Evolutionary conservation across 768 basidiomycete genomes (phyloP).

Genomic region (Hebeloma cylindrosporum): DNA sequence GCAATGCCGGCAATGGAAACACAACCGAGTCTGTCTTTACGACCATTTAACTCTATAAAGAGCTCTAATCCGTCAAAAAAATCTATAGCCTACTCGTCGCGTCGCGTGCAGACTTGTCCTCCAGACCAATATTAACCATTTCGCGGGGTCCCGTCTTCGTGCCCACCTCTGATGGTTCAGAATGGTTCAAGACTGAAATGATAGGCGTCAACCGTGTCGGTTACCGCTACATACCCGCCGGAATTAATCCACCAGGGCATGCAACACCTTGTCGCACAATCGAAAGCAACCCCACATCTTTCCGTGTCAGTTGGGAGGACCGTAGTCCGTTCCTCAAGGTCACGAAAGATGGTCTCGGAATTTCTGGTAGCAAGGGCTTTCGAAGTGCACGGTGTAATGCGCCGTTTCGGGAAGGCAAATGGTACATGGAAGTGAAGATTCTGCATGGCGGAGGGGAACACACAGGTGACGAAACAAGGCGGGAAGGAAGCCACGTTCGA

Average conservation of each 20-base stretch:
- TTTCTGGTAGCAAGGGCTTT: constrained; percentile 87
- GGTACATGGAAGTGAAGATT: constrained; percentile 93
- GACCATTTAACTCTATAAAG: neutral
- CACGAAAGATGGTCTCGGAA: constrained; percentile 71
- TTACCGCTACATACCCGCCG: constrained; percentile 79
- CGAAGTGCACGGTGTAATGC: constrained; percentile 88
- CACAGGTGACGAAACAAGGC: constrained; percentile 43
- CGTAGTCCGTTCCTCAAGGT: constrained; percentile 78
- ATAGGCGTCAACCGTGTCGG: constrained; percentile 74
- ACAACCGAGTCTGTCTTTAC: constrained; percentile 34
- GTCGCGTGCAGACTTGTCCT: constrained; percentile 66
- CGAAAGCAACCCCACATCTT: constrained; percentile 69
- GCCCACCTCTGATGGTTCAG: constrained; percentile 53
- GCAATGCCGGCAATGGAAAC: constrained; percentile 29
- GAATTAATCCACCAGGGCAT: constrained; percentile 60
- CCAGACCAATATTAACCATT: constrained; percentile 68
- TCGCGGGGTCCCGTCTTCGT: constrained; percentile 74
- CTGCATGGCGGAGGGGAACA: constrained; percentile 70
- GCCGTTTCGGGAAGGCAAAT: constrained; percentile 83
- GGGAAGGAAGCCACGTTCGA: constrained; percentile 80
- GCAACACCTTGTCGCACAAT: constrained; percentile 73
- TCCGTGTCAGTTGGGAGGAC: constrained; percentile 89
- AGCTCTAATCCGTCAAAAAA: constrained; percentile 12
- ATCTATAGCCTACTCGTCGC: constrained; percentile 48
- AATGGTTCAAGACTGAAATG: constrained; percentile 67